Evolutionary conservation across 345 rosid genomes (phyloP).

Genomic region (Heritiera littoralis): DNA sequence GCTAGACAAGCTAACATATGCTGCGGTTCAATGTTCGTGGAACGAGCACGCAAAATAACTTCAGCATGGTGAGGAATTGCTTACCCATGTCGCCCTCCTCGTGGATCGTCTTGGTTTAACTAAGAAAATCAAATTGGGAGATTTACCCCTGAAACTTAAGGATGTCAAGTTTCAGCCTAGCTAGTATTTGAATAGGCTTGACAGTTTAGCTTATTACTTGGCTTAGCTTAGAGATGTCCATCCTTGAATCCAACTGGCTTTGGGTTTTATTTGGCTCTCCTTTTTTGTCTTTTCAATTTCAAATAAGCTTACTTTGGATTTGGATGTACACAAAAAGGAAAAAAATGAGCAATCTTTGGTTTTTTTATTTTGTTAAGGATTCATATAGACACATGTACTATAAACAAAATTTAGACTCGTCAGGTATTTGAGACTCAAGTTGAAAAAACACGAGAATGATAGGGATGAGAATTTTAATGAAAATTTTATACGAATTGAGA

Average conservation of each 20-base stretch:
- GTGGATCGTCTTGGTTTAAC: slow-evolving; percentile 42
- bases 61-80: slow-evolving; percentile 42
- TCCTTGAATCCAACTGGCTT: background rate
- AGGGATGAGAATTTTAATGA: too few species aligned
- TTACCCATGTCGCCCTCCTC: slow-evolving; percentile 39
- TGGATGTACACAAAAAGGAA: too few species aligned
- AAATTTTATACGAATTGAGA: too few species aligned
- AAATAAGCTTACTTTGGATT: too few species aligned
- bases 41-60: slow-evolving; percentile 36
- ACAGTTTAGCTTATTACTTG: background rate
- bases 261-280: too few species aligned
- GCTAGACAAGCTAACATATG: slow-evolving; percentile 41
- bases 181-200: background rate
- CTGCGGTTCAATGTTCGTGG: slow-evolving; percentile 37
- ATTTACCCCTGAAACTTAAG: background rate
- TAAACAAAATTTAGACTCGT: too few species aligned
- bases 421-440: too few species aligned
- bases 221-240: background rate
- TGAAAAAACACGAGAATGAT: too few species aligned
- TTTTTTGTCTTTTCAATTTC: background rate
- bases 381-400: too few species aligned
- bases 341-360: too few species aligned
- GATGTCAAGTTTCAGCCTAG: background rate
- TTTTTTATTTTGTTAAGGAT: too few species aligned
- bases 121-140: background rate